Conservation (phyloP, 2,329 filamentous ascomycete genomes). For the Fusarium sp. region DNA sequence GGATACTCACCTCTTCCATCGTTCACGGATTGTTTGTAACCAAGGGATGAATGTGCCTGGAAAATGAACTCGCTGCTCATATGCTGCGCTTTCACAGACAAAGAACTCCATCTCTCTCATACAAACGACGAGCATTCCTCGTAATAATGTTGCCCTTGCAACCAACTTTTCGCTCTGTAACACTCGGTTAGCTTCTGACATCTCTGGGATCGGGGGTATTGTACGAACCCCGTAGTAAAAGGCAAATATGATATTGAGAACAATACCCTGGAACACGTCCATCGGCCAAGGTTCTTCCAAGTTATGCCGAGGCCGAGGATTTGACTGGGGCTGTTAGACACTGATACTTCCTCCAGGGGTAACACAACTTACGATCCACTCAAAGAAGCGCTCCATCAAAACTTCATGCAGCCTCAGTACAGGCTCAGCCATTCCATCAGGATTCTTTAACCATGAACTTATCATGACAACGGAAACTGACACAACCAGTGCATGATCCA, state of each 20-base stretch:
- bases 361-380: constrained; percentile 42
- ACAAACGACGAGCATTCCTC: constrained; percentile 49
- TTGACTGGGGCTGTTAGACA: constrained; percentile 22
- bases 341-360: neutral
- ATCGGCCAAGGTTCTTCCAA: constrained; percentile 43
- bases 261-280: constrained; percentile 49
- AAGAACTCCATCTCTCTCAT: constrained; percentile 54
- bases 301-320: constrained; percentile 21
- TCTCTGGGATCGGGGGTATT: neutral
- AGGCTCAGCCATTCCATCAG: constrained; percentile 39
- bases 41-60: constrained; percentile 54
- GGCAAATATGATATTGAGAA: constrained; percentile 55
- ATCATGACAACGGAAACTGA: constrained; percentile 52
- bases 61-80: constrained; percentile 50
- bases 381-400: constrained; percentile 47
- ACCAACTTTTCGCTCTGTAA: constrained; percentile 47
- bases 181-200: neutral
- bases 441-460: constrained; percentile 52
- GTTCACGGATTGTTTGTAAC: constrained; percentile 45
- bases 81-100: constrained; percentile 47
- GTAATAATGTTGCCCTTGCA: constrained; percentile 48
- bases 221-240: constrained; percentile 50
- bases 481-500: constrained; percentile 44
- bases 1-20: constrained; percentile 49
- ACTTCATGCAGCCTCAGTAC: constrained; percentile 47